Base-by-base conservation (phyloP, 2,329 filamentous ascomycete genomes). In the Juglanconis sp. region DNA sequence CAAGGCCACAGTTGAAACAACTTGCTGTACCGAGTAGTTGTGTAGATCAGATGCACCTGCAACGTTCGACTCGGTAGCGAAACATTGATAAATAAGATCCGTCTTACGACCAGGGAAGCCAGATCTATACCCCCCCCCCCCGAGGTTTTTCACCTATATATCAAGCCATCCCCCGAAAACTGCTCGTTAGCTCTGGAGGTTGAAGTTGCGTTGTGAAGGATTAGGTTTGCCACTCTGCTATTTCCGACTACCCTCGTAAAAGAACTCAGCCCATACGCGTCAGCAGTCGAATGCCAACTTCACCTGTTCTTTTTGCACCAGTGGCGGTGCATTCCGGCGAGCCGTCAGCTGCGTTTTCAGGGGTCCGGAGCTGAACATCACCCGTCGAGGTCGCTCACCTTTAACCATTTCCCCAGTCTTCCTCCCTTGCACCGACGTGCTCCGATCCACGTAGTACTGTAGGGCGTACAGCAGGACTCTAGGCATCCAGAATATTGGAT, bases 241-340 rank as follows among this genome's bases (percentile, higher is more conserved):
- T 34, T 42, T 35, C 36, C 46, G 55, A 30, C 46, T 47, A 24
- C 17, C 44, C 44, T 17, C n/a, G 44, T 47, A 57, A 57, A 24
- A 24, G 24, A 24, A 24, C 24, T 24, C 24, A 24, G 24, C 24
- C 24, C 24, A 24, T 24, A 24, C 46, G 55, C 55, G 55, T 57
- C 55, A 57, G 55, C 55, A 57, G 55, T 50, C 46, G 46, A 51
- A 57, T 57, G 55, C 40, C 17, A 48, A 52, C 30, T 31, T 6
- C 13, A 31, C 40, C 38, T 38, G n/a, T 53, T 34, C 24, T 53
- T 42, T 32, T n/a, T 38, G 52, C 38, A 13, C 32, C 36, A 6
- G 38, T 42, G 38, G 42, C 24, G 2, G 24, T 24, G 24, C 51
- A 53, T 44, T 36, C 51, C 30, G 17, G 51, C 51, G 24, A 13